Percentiles rank a stretch among this genome's conserved stretches.
phyloP scores from a whole-genome alignment of 129 eudicot species.

The Silybum marianum region DNA sequence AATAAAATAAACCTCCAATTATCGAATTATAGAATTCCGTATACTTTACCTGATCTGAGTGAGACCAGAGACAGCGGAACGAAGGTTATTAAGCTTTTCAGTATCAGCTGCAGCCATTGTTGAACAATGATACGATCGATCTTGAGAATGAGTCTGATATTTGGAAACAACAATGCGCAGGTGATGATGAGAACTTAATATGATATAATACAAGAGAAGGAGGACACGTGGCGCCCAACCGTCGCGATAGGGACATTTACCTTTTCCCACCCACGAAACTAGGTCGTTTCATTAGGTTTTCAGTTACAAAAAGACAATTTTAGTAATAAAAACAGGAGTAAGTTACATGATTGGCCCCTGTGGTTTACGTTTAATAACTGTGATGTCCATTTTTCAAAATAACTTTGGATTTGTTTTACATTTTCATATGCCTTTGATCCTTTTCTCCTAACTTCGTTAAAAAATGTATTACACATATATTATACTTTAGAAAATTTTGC shows the following conservation, averaged over 20 bases:
- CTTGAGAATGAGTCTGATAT: neutral
- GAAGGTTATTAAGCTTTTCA: slow-evolving; percentile 73
- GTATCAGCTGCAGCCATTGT: slow-evolving; percentile 69
- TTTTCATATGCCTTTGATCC: no score
- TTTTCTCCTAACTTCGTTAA: no score
- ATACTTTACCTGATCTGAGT: slow-evolving; percentile 67
- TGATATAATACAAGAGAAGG: neutral
- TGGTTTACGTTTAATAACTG: no score
- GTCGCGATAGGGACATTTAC: slow-evolving; percentile 9
- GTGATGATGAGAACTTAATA: neutral
- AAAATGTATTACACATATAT: no score
- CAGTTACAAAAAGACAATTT: neutral
- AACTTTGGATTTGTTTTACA: no score
- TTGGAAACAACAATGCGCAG: neutral
- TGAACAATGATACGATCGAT: neutral
- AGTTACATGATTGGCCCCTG: no score
- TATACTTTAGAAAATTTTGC: no score
- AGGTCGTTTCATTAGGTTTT: neutral
- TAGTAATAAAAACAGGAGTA: neutral
- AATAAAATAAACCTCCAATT: neutral
- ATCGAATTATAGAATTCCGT: neutral
- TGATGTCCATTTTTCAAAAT: no score
- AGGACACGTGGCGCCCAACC: slow-evolving; percentile 4
- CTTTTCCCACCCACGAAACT: neutral
- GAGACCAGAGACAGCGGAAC: slow-evolving; percentile 70